A percentile compares a stretch with the other conserved stretches of the same genome.
These are phyloP conservation scores for Xylaria grammica DNA, from an alignment of 495 filamentous ascomycete species.

Conservation along the genomic window DNA sequence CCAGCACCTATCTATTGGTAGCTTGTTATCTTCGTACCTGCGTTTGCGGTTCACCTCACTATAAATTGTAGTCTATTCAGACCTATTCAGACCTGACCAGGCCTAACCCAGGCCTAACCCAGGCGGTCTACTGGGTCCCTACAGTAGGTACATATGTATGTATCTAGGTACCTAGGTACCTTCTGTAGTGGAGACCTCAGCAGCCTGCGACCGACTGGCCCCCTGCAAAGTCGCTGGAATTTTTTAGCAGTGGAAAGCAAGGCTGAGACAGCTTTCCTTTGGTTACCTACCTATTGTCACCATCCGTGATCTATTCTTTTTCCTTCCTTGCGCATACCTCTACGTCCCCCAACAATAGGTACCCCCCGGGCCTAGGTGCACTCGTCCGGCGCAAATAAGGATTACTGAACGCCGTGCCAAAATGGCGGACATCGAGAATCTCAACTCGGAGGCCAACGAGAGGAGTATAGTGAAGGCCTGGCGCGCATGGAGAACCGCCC, in stretches of 20 bases:
- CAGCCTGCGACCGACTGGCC: neutral
- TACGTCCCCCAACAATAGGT: neutral
- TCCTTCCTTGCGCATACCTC: neutral
- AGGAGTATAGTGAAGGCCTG: slow-evolving; percentile 76
- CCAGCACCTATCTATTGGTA: no score
- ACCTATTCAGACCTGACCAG: no score
- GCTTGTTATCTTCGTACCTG: no score
- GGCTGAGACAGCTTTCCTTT: slow-evolving; percentile 29
- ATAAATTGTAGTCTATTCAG: no score
- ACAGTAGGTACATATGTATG: neutral
- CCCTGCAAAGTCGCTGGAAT: slow-evolving; percentile 27
- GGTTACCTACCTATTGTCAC: slow-evolving; percentile 26
- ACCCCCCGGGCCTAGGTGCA: neutral
- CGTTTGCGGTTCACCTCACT: no score
- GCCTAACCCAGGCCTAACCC: no score
- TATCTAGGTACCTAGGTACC: neutral
- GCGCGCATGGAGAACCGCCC: slow-evolving; percentile 85
- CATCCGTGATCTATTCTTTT: slow-evolving; percentile 20
- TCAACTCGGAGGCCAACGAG: slow-evolving; percentile 57
- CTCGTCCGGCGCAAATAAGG: neutral
- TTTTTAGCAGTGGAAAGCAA: slow-evolving; percentile 33
- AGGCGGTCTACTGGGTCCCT: no score
- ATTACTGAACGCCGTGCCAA: slow-evolving; percentile 7
- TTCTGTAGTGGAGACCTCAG: slow-evolving; percentile 1
- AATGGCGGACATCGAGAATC: slow-evolving; percentile 61